A percentile compares a stretch with the other conserved stretches of the same genome.
Conservation (phyloP, 805 yeast genomes). For the Saturnispora saitoi region DNA sequence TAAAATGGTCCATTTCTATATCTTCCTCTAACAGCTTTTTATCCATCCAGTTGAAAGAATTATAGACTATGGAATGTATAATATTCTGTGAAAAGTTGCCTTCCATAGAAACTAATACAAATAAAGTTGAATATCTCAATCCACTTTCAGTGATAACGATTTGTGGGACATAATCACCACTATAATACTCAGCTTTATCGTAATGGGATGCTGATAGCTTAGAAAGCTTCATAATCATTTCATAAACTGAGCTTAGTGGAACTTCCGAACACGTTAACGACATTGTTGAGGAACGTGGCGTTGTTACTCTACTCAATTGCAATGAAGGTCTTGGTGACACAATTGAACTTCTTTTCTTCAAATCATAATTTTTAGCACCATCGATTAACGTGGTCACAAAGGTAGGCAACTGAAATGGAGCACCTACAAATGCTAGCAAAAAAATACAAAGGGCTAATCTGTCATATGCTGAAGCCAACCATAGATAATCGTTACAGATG, state of each 20-base stretch:
- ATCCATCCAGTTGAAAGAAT: conserved; percentile 18
- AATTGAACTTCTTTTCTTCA: conserved; percentile 25
- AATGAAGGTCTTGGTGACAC: conserved; percentile 44
- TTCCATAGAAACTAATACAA: conserved; percentile 43
- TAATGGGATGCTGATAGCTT: conserved; percentile 36
- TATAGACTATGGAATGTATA: conserved; percentile 38
- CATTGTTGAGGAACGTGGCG: conserved; percentile 8
- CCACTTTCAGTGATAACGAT: conserved; percentile 67
- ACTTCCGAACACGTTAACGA: conserved; percentile 13
- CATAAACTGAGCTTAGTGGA: conserved; percentile 24
- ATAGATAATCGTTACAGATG: conserved; percentile 62
- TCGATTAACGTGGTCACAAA: conserved; percentile 21
- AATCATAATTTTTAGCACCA: conserved; percentile 19
- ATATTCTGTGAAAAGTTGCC: conserved; percentile 38
- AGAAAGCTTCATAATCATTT: conserved; percentile 31
- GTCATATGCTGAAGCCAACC: conserved; percentile 87
- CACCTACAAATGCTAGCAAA: conserved; percentile 48
- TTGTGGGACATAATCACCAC: conserved; percentile 76
- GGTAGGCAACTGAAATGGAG: conserved; percentile 42
- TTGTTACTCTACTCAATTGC: conserved; percentile 18
- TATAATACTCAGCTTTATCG: conserved; percentile 43
- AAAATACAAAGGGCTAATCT: conserved; percentile 62
- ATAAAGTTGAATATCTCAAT: conserved; percentile 52
- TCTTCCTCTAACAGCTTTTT: conserved; percentile 6
- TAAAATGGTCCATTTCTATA: conserved; percentile 34